Conservation (phyloP, 2,329 filamentous ascomycete genomes). For the Akanthomyces muscarius region DNA sequence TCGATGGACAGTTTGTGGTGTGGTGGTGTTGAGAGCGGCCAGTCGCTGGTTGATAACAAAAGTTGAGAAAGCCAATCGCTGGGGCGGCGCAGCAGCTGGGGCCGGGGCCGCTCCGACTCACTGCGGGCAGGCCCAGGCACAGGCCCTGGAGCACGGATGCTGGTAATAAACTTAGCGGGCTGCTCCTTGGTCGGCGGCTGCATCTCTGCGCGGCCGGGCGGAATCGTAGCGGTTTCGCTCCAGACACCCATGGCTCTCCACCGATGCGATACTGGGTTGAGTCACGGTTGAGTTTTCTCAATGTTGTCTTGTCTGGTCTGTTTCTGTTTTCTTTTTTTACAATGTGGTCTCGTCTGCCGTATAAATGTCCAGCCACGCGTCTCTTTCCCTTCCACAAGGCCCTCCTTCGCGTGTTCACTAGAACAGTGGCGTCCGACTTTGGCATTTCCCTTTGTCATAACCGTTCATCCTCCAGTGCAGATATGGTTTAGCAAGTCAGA, state of each 20-base stretch:
- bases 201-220: background rate
- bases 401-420: background rate
- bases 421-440: background rate
- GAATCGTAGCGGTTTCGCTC: constrained; percentile 12
- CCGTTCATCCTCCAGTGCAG: background rate
- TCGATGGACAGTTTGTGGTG: constrained; percentile 1
- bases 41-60: background rate
- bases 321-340: background rate
- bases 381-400: background rate
- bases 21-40: constrained; percentile 13
- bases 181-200: constrained; percentile 7
- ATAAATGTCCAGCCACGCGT: background rate
- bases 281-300: background rate
- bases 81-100: background rate
- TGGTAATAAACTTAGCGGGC: background rate
- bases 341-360: background rate
- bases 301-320: background rate
- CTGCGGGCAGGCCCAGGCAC: background rate
- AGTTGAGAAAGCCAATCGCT: constrained; percentile 9
- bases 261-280: constrained; percentile 8
- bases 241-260: constrained; percentile 11
- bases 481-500: constrained; percentile 5
- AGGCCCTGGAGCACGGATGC: too few relatives aligned
- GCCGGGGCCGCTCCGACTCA: background rate
- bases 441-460: background rate